These are phyloP conservation scores for Lachnellula occidentalis DNA, from an alignment of 2,329 filamentous ascomycete genomes.

Conservation along the genomic window DNA sequence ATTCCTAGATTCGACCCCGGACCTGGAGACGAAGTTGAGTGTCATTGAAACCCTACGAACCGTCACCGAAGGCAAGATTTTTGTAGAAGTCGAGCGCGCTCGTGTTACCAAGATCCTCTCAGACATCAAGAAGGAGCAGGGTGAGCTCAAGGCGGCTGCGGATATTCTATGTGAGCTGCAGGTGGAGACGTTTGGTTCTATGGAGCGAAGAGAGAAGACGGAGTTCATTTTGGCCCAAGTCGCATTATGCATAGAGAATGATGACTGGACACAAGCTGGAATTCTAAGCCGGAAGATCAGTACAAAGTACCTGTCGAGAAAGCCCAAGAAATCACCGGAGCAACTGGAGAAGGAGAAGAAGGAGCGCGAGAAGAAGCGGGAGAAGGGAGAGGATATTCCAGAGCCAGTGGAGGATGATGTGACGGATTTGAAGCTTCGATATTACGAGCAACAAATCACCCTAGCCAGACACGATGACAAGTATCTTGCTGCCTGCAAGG, in stretches of 20 bases:
- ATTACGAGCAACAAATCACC: conserved; percentile 95
- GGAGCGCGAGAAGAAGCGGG: conserved; percentile 79
- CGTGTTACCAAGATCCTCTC: conserved; percentile 92
- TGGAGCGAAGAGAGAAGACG: conserved; percentile 95
- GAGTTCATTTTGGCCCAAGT: conserved; percentile 98
- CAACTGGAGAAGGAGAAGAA: conserved; percentile 88
- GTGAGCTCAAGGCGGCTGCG: conserved; percentile 81
- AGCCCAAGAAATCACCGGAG: conserved; percentile 84
- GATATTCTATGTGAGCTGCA: conserved; percentile 96
- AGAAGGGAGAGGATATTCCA: conserved; percentile 71
- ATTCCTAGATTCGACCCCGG: conserved; percentile 83
- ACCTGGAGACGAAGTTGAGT: conserved; percentile 79
- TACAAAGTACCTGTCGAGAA: conserved; percentile 84
- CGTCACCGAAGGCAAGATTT: conserved; percentile 99
- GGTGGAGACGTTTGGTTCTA: conserved; percentile 97
- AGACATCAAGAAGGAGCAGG: conserved; percentile 94
- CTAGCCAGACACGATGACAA: conserved; percentile 96
- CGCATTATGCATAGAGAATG: conserved; percentile 86
- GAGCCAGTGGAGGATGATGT: conserved; percentile 80
- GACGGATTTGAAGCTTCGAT: conserved; percentile 90
- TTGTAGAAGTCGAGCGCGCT: conserved; percentile 96
- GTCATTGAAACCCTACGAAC: conserved; percentile 94
- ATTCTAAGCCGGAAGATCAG: conserved; percentile 96
- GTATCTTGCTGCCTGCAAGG: conserved; percentile 95
- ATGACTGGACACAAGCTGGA: conserved; percentile 91